Conservation (phyloP, 2,329 filamentous ascomycete genomes). For the Lasiodiplodia theobromae region DNA sequence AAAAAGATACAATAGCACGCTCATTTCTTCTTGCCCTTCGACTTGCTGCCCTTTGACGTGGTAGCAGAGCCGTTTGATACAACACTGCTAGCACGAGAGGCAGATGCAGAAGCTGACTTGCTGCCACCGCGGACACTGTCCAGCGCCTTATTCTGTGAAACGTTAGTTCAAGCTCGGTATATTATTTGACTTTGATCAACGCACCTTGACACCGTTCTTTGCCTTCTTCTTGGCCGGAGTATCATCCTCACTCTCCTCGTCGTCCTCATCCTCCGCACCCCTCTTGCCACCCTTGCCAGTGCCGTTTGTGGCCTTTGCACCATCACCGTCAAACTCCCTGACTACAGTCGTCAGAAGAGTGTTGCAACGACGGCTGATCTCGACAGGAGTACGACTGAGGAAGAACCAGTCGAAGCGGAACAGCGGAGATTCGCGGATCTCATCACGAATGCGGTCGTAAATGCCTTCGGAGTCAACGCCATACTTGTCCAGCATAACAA, state of each 20-base stretch:
- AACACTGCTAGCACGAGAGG: constrained; percentile 88
- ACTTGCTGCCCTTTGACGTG: constrained; percentile 47
- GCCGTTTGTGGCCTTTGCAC: constrained; percentile 61
- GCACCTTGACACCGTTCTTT: constrained; percentile 87
- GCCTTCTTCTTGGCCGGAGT: constrained; percentile 94
- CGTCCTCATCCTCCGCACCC: constrained; percentile 84
- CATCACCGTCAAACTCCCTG: constrained; percentile 81
- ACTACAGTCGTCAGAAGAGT: constrained; percentile 94
- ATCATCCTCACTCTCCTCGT: constrained; percentile 76
- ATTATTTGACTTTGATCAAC: constrained; percentile 40
- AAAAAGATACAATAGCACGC: background rate
- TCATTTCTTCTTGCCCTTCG: constrained; percentile 60
- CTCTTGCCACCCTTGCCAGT: constrained; percentile 76
- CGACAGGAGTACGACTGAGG: constrained; percentile 88
- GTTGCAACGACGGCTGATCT: constrained; percentile 90
- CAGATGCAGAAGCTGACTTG: constrained; percentile 77
- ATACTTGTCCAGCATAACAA: constrained; percentile 91
- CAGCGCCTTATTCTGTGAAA: constrained; percentile 83
- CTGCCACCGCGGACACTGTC: constrained; percentile 84
- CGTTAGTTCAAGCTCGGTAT: constrained; percentile 34
- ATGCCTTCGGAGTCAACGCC: constrained; percentile 90
- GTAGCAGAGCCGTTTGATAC: constrained; percentile 72
- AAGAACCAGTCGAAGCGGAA: constrained; percentile 99
- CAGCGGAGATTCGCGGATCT: constrained; percentile 90
- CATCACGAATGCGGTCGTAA: constrained; percentile 94